Conservation (phyloP, 176 grass and related monocot genomes). For the Canna indica region DNA sequence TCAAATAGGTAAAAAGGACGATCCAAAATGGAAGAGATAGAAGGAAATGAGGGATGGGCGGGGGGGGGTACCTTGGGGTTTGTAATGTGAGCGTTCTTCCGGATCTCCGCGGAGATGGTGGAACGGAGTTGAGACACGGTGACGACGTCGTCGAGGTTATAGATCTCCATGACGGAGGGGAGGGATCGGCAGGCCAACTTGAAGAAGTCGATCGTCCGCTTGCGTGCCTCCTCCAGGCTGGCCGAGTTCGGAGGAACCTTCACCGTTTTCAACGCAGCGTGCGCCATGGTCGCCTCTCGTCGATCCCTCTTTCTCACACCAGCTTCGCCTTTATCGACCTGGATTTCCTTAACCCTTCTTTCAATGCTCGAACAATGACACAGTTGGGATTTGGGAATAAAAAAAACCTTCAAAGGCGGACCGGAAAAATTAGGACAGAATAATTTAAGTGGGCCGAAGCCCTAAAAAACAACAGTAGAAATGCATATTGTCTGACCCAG, state of each 20-base stretch:
- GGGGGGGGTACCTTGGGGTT: conserved; percentile 46
- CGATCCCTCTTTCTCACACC: not conserved
- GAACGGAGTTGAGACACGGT: conserved; percentile 71
- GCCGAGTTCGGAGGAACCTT: conserved; percentile 79
- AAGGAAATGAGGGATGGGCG: not conserved
- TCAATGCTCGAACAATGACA: not conserved
- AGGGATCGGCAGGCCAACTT: conserved; percentile 74
- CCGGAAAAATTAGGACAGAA: not conserved
- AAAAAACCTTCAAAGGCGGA: not conserved
- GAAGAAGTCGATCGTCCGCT: conserved; percentile 84
- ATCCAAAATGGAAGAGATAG: not conserved
- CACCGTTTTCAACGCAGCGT: conserved; percentile 43
- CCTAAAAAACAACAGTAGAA: too few relatives aligned
- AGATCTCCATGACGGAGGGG: conserved; percentile 77
- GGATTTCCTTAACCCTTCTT: not conserved
- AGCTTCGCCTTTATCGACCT: too few relatives aligned
- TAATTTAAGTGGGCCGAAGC: not conserved
- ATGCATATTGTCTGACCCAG: too few relatives aligned
- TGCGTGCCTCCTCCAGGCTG: conserved; percentile 61
- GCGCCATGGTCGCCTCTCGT: conserved; percentile 44
- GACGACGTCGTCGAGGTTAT: conserved; percentile 79
- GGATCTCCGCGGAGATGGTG: conserved; percentile 58
- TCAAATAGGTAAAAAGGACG: not conserved
- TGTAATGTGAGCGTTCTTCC: conserved; percentile 56
- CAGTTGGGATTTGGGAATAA: not conserved